Evolutionary conservation across 78 protist species (phyloP).

Genomic region (Planoprotostelium fungivorum): DNA sequence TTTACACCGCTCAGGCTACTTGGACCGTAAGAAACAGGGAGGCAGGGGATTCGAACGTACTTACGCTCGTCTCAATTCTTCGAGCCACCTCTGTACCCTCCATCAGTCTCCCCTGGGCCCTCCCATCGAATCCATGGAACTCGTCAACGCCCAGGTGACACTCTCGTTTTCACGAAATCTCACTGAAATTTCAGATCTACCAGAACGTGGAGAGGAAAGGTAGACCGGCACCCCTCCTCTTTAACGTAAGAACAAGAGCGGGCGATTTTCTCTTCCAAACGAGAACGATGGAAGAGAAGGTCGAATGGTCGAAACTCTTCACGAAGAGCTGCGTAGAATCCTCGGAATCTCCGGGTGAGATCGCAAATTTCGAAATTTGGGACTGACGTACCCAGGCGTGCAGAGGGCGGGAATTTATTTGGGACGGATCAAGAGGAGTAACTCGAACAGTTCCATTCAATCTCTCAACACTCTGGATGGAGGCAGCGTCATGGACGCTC

Average conservation of each 20-base stretch:
- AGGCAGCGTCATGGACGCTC: no score
- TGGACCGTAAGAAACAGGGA: background rate
- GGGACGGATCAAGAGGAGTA: background rate
- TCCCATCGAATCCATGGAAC: background rate
- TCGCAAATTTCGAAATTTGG: background rate
- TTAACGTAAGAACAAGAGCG: background rate
- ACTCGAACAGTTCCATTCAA: background rate
- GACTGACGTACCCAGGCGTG: background rate
- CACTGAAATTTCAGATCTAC: no score
- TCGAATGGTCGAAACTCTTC: background rate
- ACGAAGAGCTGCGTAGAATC: background rate
- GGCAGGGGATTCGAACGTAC: background rate
- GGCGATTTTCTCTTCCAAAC: background rate
- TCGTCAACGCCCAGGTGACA: background rate
- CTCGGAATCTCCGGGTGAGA: background rate
- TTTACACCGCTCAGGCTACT: no score
- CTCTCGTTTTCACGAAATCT: no score
- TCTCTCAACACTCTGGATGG: no score
- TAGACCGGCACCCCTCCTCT: background rate
- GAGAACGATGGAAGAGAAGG: background rate
- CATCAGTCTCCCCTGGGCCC: background rate
- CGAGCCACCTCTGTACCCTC: background rate
- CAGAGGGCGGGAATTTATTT: background rate
- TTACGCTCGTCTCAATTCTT: background rate
- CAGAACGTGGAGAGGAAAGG: background rate